phyloP scores from a whole-genome alignment of 306 rosid genomes.

The Lathyrus sativus region DNA sequence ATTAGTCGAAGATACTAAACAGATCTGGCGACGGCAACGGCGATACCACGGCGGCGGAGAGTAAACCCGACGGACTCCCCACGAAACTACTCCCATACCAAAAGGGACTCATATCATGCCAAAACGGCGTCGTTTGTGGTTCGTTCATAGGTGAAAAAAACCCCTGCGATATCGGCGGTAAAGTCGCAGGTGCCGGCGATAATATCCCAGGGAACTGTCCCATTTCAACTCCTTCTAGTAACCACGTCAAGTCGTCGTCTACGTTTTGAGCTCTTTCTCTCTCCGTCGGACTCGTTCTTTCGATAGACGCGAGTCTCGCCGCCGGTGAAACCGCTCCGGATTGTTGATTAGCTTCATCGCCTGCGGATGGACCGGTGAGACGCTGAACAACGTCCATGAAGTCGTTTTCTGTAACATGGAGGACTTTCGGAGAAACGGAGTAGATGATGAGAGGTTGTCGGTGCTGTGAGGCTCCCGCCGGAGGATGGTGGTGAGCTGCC shows the following conservation, averaged over 20 bases:
- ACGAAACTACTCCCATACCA: slow-evolving; percentile 53
- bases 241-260: slow-evolving; percentile 41
- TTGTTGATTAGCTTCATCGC: slow-evolving; percentile 31
- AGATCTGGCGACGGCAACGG: slow-evolving; percentile 78
- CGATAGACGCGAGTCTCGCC: slow-evolving; percentile 84
- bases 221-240: slow-evolving; percentile 58
- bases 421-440: slow-evolving; percentile 83
- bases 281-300: slow-evolving; percentile 73
- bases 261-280: slow-evolving; percentile 40
- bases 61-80: slow-evolving; percentile 71
- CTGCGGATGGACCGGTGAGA: slow-evolving; percentile 76
- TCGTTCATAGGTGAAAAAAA: slow-evolving; percentile 62
- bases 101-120: slow-evolving; percentile 57
- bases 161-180: slow-evolving; percentile 66
- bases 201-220: slow-evolving; percentile 70
- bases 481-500: neutral
- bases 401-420: slow-evolving; percentile 57
- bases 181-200: slow-evolving; percentile 71
- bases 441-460: slow-evolving; percentile 75
- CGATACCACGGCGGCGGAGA: slow-evolving; percentile 62
- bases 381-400: slow-evolving; percentile 94
- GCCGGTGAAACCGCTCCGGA: slow-evolving; percentile 84
- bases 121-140: slow-evolving; percentile 43
- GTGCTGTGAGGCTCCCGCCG: slow-evolving; percentile 18
- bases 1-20: slow-evolving; percentile 58